Evolutionary conservation across 768 basidiomycete species (phyloP), one percentile per base, ranked within the genome.

Genomic region (Wakefieldia striispora): DNA sequence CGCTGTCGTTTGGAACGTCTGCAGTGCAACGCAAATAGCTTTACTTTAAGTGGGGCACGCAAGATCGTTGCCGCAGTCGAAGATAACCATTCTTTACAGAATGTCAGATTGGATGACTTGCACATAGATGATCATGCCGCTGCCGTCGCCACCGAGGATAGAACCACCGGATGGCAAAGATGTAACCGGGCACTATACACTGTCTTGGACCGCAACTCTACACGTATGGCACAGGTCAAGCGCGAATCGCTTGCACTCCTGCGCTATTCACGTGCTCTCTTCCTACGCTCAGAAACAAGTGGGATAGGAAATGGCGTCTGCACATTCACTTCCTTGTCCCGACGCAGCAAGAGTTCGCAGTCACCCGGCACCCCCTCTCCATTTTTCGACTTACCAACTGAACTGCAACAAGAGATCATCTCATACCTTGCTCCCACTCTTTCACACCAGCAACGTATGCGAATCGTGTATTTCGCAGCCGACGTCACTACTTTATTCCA

Each of bases 371-470:
- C 31, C 3, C 51, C 52, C 14, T 56, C 59, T 51, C 63, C 70
- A 7, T 76, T 80, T 57, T 53, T 60, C 23, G 31, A 53, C n/a
- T 65, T 87, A 12, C 86, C 86, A 3, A 64, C 63, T 9, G 85
- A 87, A 61, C 66, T 87, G 7, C 76, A 79, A 47, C 73, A 80
- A 11, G 61, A 81, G 60, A 77, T 83, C 33, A 72, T 86, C 29
- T 76, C 80, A 12, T 77, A 78, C 57, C 64, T 84, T 19, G 78
- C 82, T 4, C 83, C 83, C 14, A 70, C 64, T 1, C 74, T 87
- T 43, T 84, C 84, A 16, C 60, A 73, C 17, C 64, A 68, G 2
- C 85, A 87, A 56, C 76, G 76, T 19, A 69, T 77, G 54, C 76
- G 75, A 8, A 74, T 87, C 27, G 75, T 72, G 53, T 62, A 59